Conservation (phyloP, 2,329 filamentous ascomycete genomes). For the Grosmannia serpens region DNA sequence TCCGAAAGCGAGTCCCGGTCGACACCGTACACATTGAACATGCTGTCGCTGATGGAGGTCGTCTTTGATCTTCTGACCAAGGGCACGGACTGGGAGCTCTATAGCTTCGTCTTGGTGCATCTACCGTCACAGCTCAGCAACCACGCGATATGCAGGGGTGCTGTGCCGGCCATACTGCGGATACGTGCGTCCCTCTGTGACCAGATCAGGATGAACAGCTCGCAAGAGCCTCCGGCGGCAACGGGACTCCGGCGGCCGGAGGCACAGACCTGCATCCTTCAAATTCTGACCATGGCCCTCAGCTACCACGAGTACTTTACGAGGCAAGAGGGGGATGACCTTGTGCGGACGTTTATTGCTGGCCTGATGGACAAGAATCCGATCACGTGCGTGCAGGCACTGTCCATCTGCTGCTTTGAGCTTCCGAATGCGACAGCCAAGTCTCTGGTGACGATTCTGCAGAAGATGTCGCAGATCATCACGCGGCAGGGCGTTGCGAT, state of each 20-base stretch:
- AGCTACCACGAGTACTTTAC: conserved; percentile 82
- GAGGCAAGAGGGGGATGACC: conserved; percentile 78
- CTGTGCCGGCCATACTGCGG: conserved; percentile 62
- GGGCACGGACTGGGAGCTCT: conserved; percentile 79
- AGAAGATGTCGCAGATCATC: conserved; percentile 92
- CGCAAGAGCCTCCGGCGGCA: conserved; percentile 70
- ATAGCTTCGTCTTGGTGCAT: conserved; percentile 80
- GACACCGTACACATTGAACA: conserved; percentile 32
- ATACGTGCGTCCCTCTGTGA: conserved; percentile 70
- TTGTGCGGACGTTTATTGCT: conserved; percentile 74
- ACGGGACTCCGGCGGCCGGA: conserved; percentile 77
- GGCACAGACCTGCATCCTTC: conserved; percentile 78
- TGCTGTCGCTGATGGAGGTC: conserved; percentile 64
- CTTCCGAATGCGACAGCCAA: conserved; percentile 80
- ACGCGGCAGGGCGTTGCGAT: conserved; percentile 85
- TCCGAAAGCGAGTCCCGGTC: neutral
- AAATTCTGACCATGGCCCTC: conserved; percentile 75
- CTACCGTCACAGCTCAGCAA: conserved; percentile 83
- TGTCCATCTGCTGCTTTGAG: conserved; percentile 92
- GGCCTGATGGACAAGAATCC: conserved; percentile 83
- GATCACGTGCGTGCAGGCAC: conserved; percentile 85
- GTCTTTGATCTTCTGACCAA: conserved; percentile 63
- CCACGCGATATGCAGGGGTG: conserved; percentile 67
- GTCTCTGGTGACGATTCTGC: conserved; percentile 71
- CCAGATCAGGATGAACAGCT: conserved; percentile 64